phyloP scores from a whole-genome alignment of 192 early-diverging fungal species.

The Coemansia sp. region DNA sequence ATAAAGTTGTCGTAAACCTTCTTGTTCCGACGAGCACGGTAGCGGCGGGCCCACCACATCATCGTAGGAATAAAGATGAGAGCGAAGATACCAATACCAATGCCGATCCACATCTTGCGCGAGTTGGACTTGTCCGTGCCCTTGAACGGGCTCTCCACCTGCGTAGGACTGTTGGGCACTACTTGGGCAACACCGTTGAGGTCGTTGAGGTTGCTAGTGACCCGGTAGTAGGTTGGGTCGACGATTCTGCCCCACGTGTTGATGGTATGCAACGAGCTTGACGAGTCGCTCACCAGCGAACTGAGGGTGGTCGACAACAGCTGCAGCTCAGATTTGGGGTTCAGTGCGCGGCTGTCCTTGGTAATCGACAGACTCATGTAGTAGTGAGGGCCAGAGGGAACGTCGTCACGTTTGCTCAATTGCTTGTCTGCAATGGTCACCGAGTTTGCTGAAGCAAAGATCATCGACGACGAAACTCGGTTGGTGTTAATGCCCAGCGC shows the following conservation, averaged over 20 bases:
- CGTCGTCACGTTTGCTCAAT: constrained; percentile 8
- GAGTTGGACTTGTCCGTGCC: constrained; percentile 29
- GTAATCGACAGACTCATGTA: constrained; percentile 46
- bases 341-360: constrained; percentile 29
- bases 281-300: constrained; percentile 29
- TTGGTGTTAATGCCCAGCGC: constrained; percentile 39
- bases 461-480: constrained; percentile 35
- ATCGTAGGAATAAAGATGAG: constrained; percentile 28
- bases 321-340: constrained; percentile 47
- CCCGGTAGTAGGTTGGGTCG: constrained; percentile 27
- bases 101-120: constrained; percentile 49
- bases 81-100: constrained; percentile 36
- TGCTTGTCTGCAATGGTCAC: constrained; percentile 12
- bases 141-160: constrained; percentile 45
- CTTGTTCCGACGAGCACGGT: constrained; percentile 21
- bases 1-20: constrained; percentile 35
- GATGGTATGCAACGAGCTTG: constrained; percentile 30
- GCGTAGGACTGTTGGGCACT: constrained; percentile 37
- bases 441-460: constrained; percentile 25
- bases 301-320: constrained; percentile 26
- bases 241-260: constrained; percentile 35
- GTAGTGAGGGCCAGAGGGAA: constrained; percentile 22
- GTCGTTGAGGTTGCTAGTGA: constrained; percentile 32
- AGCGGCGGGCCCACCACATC: constrained; percentile 25
- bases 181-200: constrained; percentile 39